phyloP scores from a whole-genome alignment of 2,329 filamentous ascomycete genomes.

The Chrysoporthe puriensis region DNA sequence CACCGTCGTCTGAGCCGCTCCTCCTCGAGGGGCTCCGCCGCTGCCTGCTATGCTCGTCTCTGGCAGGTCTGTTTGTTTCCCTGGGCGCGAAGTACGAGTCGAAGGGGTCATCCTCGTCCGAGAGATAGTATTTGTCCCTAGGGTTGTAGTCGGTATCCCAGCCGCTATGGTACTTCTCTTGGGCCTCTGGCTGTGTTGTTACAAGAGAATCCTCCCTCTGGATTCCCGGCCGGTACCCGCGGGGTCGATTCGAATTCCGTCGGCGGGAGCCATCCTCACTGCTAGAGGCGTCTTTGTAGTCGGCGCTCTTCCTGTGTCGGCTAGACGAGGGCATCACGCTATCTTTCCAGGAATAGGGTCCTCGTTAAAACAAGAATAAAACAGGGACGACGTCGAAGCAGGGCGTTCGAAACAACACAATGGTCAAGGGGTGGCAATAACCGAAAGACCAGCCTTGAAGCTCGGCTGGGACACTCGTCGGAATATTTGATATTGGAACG shows the following conservation, averaged over 20 bases:
- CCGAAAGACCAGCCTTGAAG: conserved; percentile 1
- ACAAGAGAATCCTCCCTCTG: conserved; percentile 24
- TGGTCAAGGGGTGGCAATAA: background rate
- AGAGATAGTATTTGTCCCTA: conserved; percentile 31
- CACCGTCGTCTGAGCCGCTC: conserved; percentile 7
- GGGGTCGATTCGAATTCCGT: conserved; percentile 17
- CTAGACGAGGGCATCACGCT: conserved; percentile 23
- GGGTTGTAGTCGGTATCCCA: conserved; percentile 32
- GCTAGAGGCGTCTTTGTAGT: conserved; percentile 19
- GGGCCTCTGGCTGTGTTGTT: conserved; percentile 14
- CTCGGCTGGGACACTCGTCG: background rate
- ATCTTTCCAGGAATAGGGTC: background rate
- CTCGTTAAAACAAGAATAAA: background rate
- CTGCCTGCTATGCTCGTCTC: background rate
- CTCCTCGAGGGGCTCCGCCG: conserved; percentile 17
- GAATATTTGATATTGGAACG: background rate
- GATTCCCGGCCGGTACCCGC: conserved; percentile 13
- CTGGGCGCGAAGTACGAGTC: conserved; percentile 13
- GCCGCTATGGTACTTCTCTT: conserved; percentile 11
- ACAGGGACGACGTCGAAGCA: background rate
- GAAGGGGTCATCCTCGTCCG: conserved; percentile 26
- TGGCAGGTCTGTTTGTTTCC: background rate
- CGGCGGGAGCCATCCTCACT: conserved; percentile 20
- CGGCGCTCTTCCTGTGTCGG: conserved; percentile 17
- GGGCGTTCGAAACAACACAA: background rate